Conservation (phyloP, 2,329 filamentous ascomycete species). For the Capronia americana region DNA sequence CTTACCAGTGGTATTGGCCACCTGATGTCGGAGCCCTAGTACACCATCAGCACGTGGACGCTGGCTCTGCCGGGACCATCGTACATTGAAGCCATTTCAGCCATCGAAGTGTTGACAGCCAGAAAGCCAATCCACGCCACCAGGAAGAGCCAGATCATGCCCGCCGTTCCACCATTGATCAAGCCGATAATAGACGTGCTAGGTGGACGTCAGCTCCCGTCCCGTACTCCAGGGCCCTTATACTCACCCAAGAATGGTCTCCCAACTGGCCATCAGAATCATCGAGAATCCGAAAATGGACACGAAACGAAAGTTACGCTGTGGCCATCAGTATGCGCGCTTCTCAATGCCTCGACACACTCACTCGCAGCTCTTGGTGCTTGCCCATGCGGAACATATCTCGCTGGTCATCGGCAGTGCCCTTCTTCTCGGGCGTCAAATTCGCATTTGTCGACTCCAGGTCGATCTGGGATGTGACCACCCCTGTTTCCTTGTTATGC, state of each 20-base stretch:
- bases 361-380: conserved; percentile 44
- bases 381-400: conserved; percentile 47
- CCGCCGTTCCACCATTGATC: conserved; percentile 58
- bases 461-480: conserved; percentile 35
- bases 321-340: neutral
- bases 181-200: conserved; percentile 36
- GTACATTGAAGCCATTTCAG: conserved; percentile 59
- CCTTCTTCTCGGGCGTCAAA: conserved; percentile 39
- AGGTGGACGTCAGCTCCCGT: conserved; percentile 16
- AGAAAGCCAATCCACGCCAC: conserved; percentile 56
- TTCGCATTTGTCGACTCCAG: conserved; percentile 31
- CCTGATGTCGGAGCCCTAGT: conserved; percentile 49
- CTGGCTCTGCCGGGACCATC: conserved; percentile 1
- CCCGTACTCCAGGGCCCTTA: neutral
- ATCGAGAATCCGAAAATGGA: conserved; percentile 51
- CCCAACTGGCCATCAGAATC: conserved; percentile 51
- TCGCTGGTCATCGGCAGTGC: conserved; percentile 43
- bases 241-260: conserved; percentile 48
- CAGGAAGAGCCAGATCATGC: conserved; percentile 61
- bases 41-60: conserved; percentile 4
- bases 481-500: conserved; percentile 27
- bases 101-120: conserved; percentile 52
- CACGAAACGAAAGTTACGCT: conserved; percentile 51
- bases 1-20: conserved; percentile 45
- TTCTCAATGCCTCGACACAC: neutral